Evolutionary conservation across 2,329 filamentous ascomycete species (phyloP), one percentile per base, ranked within the genome.

Genomic region (Penicillium occitanis): DNA sequence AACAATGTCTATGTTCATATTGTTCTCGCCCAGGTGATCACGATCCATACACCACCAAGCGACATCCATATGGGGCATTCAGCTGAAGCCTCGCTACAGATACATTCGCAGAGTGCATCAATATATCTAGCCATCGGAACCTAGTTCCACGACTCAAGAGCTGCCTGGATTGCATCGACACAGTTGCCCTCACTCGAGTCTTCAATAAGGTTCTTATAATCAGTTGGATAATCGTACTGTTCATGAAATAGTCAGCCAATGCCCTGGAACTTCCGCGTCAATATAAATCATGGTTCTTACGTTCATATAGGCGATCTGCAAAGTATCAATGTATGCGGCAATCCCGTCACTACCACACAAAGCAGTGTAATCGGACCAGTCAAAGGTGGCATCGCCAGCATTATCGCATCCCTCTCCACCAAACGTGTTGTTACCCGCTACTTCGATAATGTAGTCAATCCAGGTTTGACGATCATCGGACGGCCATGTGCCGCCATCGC

Each of bases 261-360:
- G 11, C 22, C 10, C 22, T 17, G 6, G 5, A n/a, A 51, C 8
- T n/a, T 2, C 8, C 7, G 19, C 5, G 3, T 35, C 30, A 5
- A 19, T 13, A 53, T 30, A 17, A 22, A 22, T 48, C 22, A 22
- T 3, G 2, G 13, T n/a, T n/a, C 63, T 65, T 14, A 65, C 63
- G 40, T 65, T 65, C 22, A 65, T 40, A 53, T 65, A 61, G 7
- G 63, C 63, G 0, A 65, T 65, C 35, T 46, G 44, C 28, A 65
- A 55, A 17, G 19, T 42, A 35, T 61, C 37, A 11, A 65, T 65
- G n/a, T 61, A 65, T n/a, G 57, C 37, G 2, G 63, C 57, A n/a
- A 65, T 28, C 10, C 63, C 63, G 3, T 65, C 48, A 33, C 57
- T 61, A 3, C 63, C 63, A n/a, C 63, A 65, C 33, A 65, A 22